Base-by-base conservation (phyloP, 768 basidiomycete species). In the Boletus barrowsii region DNA sequence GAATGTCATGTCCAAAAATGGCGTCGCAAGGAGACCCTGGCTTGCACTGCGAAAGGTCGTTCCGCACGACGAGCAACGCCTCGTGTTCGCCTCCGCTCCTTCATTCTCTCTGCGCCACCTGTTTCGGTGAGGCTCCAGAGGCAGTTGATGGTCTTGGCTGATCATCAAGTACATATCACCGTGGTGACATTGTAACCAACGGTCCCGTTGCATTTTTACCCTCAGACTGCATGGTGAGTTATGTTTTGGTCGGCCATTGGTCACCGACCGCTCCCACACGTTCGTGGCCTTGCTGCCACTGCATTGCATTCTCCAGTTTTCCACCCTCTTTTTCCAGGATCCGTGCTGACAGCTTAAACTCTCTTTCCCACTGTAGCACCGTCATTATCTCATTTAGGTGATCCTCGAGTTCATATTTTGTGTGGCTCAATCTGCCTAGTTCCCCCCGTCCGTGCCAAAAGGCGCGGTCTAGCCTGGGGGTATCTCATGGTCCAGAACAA, bases 401-500 rank as follows among this genome's bases (percentile, higher is more conserved):
- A 64, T 65, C 67, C 56, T 63, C 65, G 49, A 57, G 42, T 61
- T 53, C 61, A 62, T 69, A 61, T 68, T 62, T 53, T 62, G 47
- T 48, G 51, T 55, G 59, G 56, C 53, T 56, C 36, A 57, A 68
- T 67, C 56, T 45, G 55, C 60, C 54, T 54, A 49, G 55, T 43
- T 47, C 30, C 49, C 42, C 56, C 33, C 40, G 39, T 55, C 59
- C 56, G 47, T 54, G 49, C 57, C 49, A 55, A 54, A 58, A 55
- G 59, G 46, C 51, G 59, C 49, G 60, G 58, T 62, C 58, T 53
- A 54, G 49, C 53, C 60, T 29, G 56, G 54, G 54, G 56, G 48
- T 59, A 60, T 60, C 62, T 60, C 61, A 65, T 66, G 65, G 65
- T 54, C 68, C 69, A 63, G 65, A 70, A 67, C 65, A 68, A 69